Percentiles rank a stretch among this genome's conserved stretches.
Conservation (phyloP, 1,139 yeast species). For the Zygosaccharomyces sapae region DNA sequence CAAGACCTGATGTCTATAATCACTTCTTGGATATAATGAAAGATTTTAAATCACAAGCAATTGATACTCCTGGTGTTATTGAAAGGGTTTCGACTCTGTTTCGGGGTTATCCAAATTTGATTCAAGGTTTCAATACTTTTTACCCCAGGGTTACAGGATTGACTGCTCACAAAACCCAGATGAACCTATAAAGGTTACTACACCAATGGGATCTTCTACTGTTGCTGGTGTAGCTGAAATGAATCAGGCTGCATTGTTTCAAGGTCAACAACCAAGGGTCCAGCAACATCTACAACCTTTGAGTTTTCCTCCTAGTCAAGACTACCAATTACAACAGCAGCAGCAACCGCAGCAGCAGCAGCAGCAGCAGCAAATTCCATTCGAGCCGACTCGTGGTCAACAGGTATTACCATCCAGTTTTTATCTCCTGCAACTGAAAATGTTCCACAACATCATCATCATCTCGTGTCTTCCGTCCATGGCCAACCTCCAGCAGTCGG, state of each 20-base stretch:
- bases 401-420: slow-evolving; percentile 1
- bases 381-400: slow-evolving; percentile 7
- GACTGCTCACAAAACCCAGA: slow-evolving; percentile 87
- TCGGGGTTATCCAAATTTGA: slow-evolving; percentile 86
- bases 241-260: slow-evolving; percentile 4
- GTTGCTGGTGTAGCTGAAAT: slow-evolving; percentile 17
- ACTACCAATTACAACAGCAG: slow-evolving; percentile 8
- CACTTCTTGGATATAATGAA: slow-evolving; percentile 96
- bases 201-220: slow-evolving; percentile 83
- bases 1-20: slow-evolving; percentile 93
- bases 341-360: slow-evolving; percentile 23
- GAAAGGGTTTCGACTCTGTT: slow-evolving; percentile 88
- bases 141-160: slow-evolving; percentile 94
- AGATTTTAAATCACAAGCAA: slow-evolving; percentile 92
- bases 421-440: background rate
- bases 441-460: background rate
- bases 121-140: slow-evolving; percentile 96
- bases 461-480: too few relatives aligned
- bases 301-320: slow-evolving; percentile 2
- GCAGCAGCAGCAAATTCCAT: slow-evolving; percentile 13
- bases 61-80: slow-evolving; percentile 97
- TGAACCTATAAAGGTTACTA: slow-evolving; percentile 93
- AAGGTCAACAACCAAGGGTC: slow-evolving; percentile 4
- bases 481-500: too few relatives aligned
- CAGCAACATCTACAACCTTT: slow-evolving; percentile 4